Conservation (phyloP, 2,329 filamentous ascomycete species). For the Clarireedia monteithiana region DNA sequence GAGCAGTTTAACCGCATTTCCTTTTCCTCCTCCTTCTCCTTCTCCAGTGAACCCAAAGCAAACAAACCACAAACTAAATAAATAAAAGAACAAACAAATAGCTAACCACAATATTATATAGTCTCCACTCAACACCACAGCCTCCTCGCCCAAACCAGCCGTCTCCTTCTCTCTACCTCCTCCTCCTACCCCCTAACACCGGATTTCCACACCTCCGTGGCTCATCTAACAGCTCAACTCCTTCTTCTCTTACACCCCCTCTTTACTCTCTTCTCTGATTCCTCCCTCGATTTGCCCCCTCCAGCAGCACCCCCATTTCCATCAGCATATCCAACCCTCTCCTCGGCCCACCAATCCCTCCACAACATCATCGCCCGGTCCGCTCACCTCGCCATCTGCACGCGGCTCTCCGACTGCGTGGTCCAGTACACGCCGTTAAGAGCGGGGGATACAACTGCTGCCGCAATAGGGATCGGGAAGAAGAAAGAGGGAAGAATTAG, state of each 20-base stretch:
- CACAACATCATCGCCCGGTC: constrained; percentile 23
- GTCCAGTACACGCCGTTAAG: constrained; percentile 12
- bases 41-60: background rate
- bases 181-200: constrained; percentile 12
- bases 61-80: background rate
- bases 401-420: constrained; percentile 21
- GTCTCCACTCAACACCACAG: constrained; percentile 17
- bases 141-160: constrained; percentile 13
- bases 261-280: constrained; percentile 15
- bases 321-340: background rate
- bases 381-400: constrained; percentile 20
- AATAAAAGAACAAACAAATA: background rate
- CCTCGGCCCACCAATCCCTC: constrained; percentile 20
- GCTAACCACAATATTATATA: background rate
- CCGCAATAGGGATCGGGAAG: background rate
- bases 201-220: constrained; percentile 36
- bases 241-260: constrained; percentile 29
- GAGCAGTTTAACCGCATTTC: too few relatives aligned
- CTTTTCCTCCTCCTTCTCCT: background rate
- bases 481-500: background rate
- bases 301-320: background rate
- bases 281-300: background rate
- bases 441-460: too few relatives aligned
- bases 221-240: constrained; percentile 44
- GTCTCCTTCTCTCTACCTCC: too few relatives aligned